phyloP scores from a whole-genome alignment of 1,284 basidiomycete species.

The Vanrija humicola region DNA sequence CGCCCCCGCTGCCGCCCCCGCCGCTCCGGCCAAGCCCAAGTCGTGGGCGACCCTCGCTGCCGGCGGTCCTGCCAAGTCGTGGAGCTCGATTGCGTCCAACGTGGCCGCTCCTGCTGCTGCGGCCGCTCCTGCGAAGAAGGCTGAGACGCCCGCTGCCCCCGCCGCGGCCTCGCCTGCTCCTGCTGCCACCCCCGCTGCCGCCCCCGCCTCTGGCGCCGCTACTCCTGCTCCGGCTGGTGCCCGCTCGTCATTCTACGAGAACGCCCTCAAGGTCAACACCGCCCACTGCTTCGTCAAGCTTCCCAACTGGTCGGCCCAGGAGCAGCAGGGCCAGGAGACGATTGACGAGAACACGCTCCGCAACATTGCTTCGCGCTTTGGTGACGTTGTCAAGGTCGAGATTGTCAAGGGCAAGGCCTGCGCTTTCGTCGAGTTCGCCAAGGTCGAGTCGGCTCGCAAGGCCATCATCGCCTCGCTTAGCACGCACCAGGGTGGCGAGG shows the following conservation, averaged over 20 bases:
- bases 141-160: constrained; percentile 11
- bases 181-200: constrained; percentile 22
- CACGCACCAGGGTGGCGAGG: constrained; percentile 69
- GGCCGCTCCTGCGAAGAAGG: constrained; percentile 25
- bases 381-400: constrained; percentile 81
- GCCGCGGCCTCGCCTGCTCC: constrained; percentile 18
- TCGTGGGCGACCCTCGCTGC: constrained; percentile 91
- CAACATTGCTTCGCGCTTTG: constrained; percentile 68
- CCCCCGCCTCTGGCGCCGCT: constrained; percentile 20
- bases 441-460: constrained; percentile 72
- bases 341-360: constrained; percentile 63
- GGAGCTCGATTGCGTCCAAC: constrained; percentile 53
- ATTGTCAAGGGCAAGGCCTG: constrained; percentile 84
- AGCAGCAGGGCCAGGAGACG: constrained; percentile 64
- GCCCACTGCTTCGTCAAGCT: constrained; percentile 81
- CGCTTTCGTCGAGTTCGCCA: constrained; percentile 87
- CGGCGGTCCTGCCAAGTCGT: constrained; percentile 53
- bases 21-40: constrained; percentile 62
- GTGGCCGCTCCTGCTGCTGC: constrained; percentile 53
- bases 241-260: constrained; percentile 55
- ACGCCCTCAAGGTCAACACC: constrained; percentile 62
- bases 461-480: constrained; percentile 75
- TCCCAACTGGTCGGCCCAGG: constrained; percentile 47
- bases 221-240: neutral
- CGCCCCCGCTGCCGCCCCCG: constrained; percentile 49